Base-by-base conservation (phyloP, 1,284 basidiomycete species). In the Malassezia nana region DNA sequence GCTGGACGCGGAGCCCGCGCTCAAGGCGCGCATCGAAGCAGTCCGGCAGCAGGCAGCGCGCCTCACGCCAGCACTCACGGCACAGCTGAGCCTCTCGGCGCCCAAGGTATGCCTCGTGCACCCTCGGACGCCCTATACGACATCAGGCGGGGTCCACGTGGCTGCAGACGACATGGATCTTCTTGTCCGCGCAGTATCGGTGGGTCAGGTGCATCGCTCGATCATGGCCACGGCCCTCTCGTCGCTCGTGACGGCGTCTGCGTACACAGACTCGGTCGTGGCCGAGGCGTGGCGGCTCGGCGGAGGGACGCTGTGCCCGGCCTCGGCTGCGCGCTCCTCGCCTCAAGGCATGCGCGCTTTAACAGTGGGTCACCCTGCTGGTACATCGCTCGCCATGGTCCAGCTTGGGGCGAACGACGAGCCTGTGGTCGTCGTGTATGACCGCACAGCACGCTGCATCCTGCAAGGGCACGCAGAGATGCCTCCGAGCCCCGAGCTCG, bases 71-170 rank as follows among this genome's bases (percentile, higher is more conserved):
- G 49, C 25, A 7, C 53, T 69, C 6, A 15, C 24, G 2, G 39
- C 48, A 4, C 59, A 46, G 7, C 55, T 67, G 20, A 59, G 58
- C 31, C 59, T 65, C 0, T 62, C 66, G 3, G 65, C 66, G 15
- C 71, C 71, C 13, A 74, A 74, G 46, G 64, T 74, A 47, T 69
- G 68, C 59, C 59, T 74, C 35, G 58, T 74, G 18, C 61, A 63
- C 31, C 66, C 65, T 0, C 57, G 57, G 7, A 6, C 45, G 2
- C 49, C 57, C 0, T 74, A 72, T 47, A 54, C 50, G 1, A 65
- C 60, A 1, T 69, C 67, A 10, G 62, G 63, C 0, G 65, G 63
- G 9, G 29, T 35, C 15, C 24, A 18, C 1, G 46, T 72, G 7
- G 1, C 18, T 0, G 50, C 44, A 3, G 20, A 53, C 0, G 46